Base-by-base conservation (phyloP, 2,329 filamentous ascomycete species). In the Nannizziopsis arthrosporioides region DNA sequence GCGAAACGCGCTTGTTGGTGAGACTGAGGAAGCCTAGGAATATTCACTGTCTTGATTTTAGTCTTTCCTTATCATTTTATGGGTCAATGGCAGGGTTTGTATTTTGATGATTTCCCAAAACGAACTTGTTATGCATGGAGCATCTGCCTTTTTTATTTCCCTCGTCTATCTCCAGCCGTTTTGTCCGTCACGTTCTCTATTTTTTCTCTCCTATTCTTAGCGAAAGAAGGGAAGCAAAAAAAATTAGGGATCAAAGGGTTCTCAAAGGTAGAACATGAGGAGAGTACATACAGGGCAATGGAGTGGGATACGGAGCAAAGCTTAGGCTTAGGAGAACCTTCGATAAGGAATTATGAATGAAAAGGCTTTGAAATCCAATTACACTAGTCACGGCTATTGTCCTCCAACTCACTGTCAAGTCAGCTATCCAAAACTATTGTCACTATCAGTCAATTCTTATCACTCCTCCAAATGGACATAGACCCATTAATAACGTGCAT, bases 1-100 rank as follows among this genome's bases (percentile, higher is more conserved):
- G 90, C 82, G 88, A 72, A 83, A 80, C 68, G 88, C 86, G 68
- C 71, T 93, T 71, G 69, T 84, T 66, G 86, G 77, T 69, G 87
- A 88, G 66, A 78, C 39, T 31, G 51, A 50, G 47, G 51, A 52
- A 37, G 51, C 48, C 18, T 52, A 52, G 50, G 49, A 39, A 22
- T 18, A 50, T 42, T 44, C 45, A 39, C 42, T 50, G 44, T 49
- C 44, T 42, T 49, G 44, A 27, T 31, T 52, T 50, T 45, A 47
- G 46, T 52, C 46, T 49, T 48, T 48, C 51, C 40, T 52, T 48
- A 46, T 48, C 43, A 42, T 41, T 44, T 50, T 42, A 44, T 41
- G 47, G 51, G 47, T 52, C 47, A 52, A 42, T 46, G 47, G 51
- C 46, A 45, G 48, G 42, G 44, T 31, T 42, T 50, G 39, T 32